Percentiles rank a stretch among this genome's conserved stretches.
Conservation (phyloP, 1,139 yeast genomes). For the Williopsis jadinii region DNA sequence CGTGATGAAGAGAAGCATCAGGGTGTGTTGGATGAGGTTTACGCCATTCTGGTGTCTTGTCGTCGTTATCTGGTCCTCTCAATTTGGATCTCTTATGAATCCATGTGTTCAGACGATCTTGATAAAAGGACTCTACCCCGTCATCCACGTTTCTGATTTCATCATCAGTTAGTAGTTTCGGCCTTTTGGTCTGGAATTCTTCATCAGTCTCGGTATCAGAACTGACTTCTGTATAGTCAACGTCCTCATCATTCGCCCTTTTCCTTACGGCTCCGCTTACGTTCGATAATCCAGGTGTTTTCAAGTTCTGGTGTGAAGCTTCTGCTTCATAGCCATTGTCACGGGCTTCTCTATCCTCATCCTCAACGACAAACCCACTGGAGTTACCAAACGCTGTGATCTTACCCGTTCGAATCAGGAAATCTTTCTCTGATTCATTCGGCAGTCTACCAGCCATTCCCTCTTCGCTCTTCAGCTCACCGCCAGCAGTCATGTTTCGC, state of each 20-base stretch:
- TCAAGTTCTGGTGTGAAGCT: conserved; percentile 35
- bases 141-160: conserved; percentile 58
- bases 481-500: conserved; percentile 15
- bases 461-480: conserved; percentile 13
- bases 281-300: conserved; percentile 35
- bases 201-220: conserved; percentile 15
- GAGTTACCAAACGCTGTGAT: conserved; percentile 88
- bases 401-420: conserved; percentile 79
- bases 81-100: conserved; percentile 34
- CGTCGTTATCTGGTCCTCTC: conserved; percentile 18
- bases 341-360: conserved; percentile 24
- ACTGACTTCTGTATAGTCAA: conserved; percentile 13
- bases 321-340: conserved; percentile 7
- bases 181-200: conserved; percentile 11
- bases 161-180: conserved; percentile 20
- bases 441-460: conserved; percentile 32
- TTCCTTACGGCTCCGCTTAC: conserved; percentile 5
- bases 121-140: conserved; percentile 65
- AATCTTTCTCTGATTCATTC: conserved; percentile 76
- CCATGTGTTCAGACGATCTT: conserved; percentile 58
- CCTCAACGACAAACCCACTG: conserved; percentile 40
- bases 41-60: conserved; percentile 41
- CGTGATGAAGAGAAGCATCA: conserved; percentile 67
- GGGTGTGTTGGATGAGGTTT: conserved; percentile 72
- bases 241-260: conserved; percentile 11